Evolutionary conservation across 2,329 filamentous ascomycete species (phyloP), one percentile per base, ranked within the genome.

Genomic region (Colletotrichum melonis): DNA sequence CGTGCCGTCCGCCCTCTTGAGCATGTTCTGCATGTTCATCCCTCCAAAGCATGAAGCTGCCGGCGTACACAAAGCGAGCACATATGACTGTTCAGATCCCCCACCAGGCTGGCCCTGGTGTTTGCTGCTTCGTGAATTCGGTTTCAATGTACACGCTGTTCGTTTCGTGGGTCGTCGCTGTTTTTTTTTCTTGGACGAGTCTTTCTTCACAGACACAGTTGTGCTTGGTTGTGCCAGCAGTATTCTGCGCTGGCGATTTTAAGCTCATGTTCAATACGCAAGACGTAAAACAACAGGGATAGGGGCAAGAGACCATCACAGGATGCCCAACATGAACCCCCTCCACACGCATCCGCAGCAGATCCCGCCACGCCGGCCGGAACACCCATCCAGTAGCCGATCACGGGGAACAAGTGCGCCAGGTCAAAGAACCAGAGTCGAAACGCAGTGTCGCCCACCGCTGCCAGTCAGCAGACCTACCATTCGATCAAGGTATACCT

Each of bases 1-100:
- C 42, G 67, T 32, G 32, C 9, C 19, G 60, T 54, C 30, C 69
- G 32, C 69, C 64, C 56, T 68, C 46, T 22, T 49, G 28, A 46
- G 32, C 30, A 24, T 46, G 38, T 46, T 58, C 54, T 49, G 54
- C 11, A 19, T n/a, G 56, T 1, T 24, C 49, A 73, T 73, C 71
- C 71, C 71, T 73, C 49, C 60, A 35, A 28, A 32, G 32, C 22
- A 52, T 56, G 63, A 63, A 63, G 56, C 35, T n/a, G 32, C 11
- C 22, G 52, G 57, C 38, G 56, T 11, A 16, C 46, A 32, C 22
- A 7, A 70, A 54, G 60, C 46, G 5, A 30, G 46, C 22, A 55
- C 60, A 65, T 73, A 73, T 66, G n/a, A 73, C 22, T 52, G 46
- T 28, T 55, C 55, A 30, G 22, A 4, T 28, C 70, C 69, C 70